Conservation (phyloP, 495 filamentous ascomycete genomes). For the Oleoguttula mirabilis region DNA sequence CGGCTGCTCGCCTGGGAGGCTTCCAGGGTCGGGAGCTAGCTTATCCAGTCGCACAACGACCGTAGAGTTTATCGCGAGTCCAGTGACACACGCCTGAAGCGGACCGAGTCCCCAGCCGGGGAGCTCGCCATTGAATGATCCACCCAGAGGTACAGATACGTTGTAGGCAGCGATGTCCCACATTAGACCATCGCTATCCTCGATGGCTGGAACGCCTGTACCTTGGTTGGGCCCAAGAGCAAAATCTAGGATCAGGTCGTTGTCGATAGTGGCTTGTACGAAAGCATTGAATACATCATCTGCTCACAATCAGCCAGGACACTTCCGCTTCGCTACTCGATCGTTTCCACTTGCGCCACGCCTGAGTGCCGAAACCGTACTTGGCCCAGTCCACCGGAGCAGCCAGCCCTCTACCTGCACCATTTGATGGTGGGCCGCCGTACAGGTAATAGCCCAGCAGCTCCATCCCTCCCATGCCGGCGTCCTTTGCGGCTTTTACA, state of each 20-base stretch:
- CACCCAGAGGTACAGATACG: conserved; percentile 20
- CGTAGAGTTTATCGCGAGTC: background rate
- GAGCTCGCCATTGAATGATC: conserved; percentile 25
- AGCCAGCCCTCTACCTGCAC: background rate
- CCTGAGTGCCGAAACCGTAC: conserved; percentile 38
- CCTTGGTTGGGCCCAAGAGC: conserved; percentile 39
- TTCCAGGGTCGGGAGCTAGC: background rate
- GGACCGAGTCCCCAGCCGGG: conserved; percentile 32
- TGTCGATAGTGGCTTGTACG: conserved; percentile 30
- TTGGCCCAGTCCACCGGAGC: conserved; percentile 31
- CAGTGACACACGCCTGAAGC: too few species aligned
- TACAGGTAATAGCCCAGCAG: conserved; percentile 35
- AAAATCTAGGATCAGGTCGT: conserved; percentile 37
- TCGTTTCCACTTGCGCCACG: conserved; percentile 31
- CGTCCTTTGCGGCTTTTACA: conserved; percentile 26
- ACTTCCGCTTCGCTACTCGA: too few species aligned
- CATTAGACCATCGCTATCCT: conserved; percentile 26
- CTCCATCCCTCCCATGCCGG: conserved; percentile 36
- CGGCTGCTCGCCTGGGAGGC: background rate
- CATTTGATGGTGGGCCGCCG: conserved; percentile 15
- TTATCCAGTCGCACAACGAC: background rate
- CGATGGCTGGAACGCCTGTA: conserved; percentile 36
- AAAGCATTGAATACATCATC: conserved; percentile 27
- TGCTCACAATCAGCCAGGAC: too few species aligned
- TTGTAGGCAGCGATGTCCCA: conserved; percentile 32